A percentile compares a stretch with the other conserved stretches of the same genome.
These are phyloP conservation scores for Exophiala phaeomuriformis DNA, from an alignment of 2,329 filamentous ascomycete species.

Conservation along the genomic window DNA sequence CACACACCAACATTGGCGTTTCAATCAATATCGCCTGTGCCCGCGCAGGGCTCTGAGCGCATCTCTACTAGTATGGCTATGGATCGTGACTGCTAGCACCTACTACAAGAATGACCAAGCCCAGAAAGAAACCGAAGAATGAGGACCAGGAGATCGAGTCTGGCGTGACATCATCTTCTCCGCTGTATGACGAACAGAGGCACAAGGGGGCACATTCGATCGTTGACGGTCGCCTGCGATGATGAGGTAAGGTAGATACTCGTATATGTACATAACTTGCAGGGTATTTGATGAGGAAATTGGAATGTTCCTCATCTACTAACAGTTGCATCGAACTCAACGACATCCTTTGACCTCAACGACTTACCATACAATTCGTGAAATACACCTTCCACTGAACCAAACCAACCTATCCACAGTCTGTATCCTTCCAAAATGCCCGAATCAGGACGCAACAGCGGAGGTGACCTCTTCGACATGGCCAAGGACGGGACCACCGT, in stretches of 20 bases:
- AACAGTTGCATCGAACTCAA: too few species aligned
- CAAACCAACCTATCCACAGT: too few species aligned
- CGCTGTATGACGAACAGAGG: constrained; percentile 11
- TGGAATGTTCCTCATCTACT: too few species aligned
- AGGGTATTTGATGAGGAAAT: too few species aligned
- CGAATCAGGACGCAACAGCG: constrained; percentile 28
- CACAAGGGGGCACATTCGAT: not conserved
- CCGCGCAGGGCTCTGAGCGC: too few species aligned
- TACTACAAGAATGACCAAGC: not conserved
- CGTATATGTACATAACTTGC: too few species aligned
- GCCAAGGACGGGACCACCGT: constrained; percentile 33
- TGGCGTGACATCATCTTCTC: constrained; percentile 16
- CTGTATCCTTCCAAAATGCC: not conserved
- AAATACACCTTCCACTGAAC: not conserved
- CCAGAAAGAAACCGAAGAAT: not conserved
- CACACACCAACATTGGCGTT: too few species aligned
- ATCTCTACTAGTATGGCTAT: too few species aligned
- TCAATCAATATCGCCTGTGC: too few species aligned
- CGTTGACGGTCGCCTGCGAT: too few species aligned
- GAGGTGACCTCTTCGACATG: constrained; percentile 37
- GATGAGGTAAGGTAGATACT: too few species aligned
- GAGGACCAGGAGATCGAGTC: not conserved
- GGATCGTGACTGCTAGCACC: too few species aligned
- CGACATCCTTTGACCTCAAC: not conserved
- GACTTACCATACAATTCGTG: not conserved